phyloP scores from a whole-genome alignment of 805 yeast species.

The Metschnikowia noctiluminum region DNA sequence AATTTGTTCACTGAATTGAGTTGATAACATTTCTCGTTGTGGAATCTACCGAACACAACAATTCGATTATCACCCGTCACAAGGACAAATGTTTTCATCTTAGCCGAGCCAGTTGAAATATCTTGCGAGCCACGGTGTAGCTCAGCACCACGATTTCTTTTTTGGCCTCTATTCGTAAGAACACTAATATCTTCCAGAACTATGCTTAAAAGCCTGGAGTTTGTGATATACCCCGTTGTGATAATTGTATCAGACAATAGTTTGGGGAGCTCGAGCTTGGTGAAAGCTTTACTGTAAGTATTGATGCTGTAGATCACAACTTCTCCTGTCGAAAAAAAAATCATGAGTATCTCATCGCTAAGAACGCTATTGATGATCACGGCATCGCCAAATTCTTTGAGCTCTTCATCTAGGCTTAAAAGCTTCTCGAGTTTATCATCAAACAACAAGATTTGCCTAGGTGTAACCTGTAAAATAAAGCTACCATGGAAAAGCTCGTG shows the following conservation, averaged over 20 bases:
- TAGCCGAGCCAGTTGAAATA: slow-evolving; percentile 10
- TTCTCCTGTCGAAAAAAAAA: slow-evolving; percentile 69
- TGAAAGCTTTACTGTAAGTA: slow-evolving; percentile 35
- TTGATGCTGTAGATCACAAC: slow-evolving; percentile 50
- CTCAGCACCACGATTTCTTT: slow-evolving; percentile 26
- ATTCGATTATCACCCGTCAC: slow-evolving; percentile 78
- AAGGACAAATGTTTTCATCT: slow-evolving; percentile 51
- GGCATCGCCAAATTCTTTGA: slow-evolving; percentile 37
- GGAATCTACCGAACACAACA: slow-evolving; percentile 57
- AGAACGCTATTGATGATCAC: slow-evolving; percentile 64
- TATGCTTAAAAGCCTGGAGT: slow-evolving; percentile 46
- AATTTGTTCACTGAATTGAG: slow-evolving; percentile 47
- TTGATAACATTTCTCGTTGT: slow-evolving; percentile 52
- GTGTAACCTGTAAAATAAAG: slow-evolving; percentile 71
- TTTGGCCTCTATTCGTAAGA: slow-evolving; percentile 25
- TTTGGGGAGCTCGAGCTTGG: slow-evolving; percentile 38
- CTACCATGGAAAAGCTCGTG: slow-evolving; percentile 56
- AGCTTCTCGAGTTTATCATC: slow-evolving; percentile 54
- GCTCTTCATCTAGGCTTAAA: slow-evolving; percentile 43
- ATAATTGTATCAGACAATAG: slow-evolving; percentile 49
- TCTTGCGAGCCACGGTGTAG: neutral
- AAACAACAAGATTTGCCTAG: slow-evolving; percentile 59
- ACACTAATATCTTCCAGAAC: slow-evolving; percentile 30
- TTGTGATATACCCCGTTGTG: slow-evolving; percentile 65
- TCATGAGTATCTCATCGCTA: slow-evolving; percentile 58